Evolutionary conservation across 257 asterid genomes (phyloP), one percentile per base, ranked within the genome.

Genomic region (Ajuga chamaepitys): DNA sequence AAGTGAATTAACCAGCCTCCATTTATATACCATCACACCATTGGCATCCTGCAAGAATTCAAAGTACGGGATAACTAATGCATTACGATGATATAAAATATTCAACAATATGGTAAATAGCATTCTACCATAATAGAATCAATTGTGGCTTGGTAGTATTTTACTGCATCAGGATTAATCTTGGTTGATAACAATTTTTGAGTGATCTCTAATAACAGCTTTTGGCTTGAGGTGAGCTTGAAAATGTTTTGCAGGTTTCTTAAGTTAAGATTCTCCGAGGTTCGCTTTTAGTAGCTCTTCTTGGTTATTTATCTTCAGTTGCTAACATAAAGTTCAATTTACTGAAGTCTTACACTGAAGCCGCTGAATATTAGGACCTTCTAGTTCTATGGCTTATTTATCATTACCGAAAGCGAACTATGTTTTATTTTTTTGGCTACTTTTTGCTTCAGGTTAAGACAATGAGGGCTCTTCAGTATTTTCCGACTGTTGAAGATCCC

Each of bases 391-490:
- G 7, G 44, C 58, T 32, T 41, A 22, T 55, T 25, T 24, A 20
- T 47, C 56, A 51, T n/a, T 48, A 37, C 35, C 25, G 48, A 34
- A 68, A 37, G 24, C 25, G 48, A 34, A 68, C 44, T 44, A 30
- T 59, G 21, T 52, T 58, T 73, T 60, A 62, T 64, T 66, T 17
- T 70, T 63, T 44, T 45, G 26, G 13, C 57, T 44, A 32, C 40
- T 54, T 12, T 61, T 41, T 41, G 20, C 47, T 70, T 57, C 80
- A 88, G 96, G 96, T 88, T 64, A 88, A 84, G 81, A 78, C 88
- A 48, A 88, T 88, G 96, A 82, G 96, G 82, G 95, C 88, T 70
- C 91, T 88, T 80, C 96, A 88, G 74, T 88, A 88, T 75, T 88
- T 88, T 76, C 95, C 96, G 17, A 80, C 86, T 5, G 64, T 88